These are phyloP conservation scores for Cryphonectria radicalis DNA, from an alignment of 2,329 filamentous ascomycete genomes.

Conservation along the genomic window DNA sequence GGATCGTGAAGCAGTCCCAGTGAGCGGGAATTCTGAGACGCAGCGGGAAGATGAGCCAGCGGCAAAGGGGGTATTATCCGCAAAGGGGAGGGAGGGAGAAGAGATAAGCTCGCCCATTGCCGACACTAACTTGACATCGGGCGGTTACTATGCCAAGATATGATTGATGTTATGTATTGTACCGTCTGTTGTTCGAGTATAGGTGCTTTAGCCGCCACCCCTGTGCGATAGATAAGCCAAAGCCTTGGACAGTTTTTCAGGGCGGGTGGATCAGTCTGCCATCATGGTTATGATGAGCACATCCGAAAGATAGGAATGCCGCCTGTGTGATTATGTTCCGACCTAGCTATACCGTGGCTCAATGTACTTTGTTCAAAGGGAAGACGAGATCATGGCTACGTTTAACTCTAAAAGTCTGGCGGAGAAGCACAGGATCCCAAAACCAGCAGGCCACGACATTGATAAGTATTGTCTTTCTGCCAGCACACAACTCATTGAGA, in stretches of 20 bases:
- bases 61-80: not conserved
- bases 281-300: not conserved
- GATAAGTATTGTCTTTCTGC: not conserved
- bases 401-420: not conserved
- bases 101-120: not conserved
- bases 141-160: not conserved
- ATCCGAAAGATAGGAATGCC: not conserved
- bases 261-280: not conserved
- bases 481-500: not conserved
- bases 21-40: not conserved
- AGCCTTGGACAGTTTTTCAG: not conserved
- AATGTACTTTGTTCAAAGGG: not conserved
- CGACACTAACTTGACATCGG: not conserved
- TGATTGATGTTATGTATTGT: not conserved
- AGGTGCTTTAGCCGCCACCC: constrained; percentile 1
- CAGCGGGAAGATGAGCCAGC: not conserved
- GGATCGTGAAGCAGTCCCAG: not conserved
- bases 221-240: not conserved
- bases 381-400: not conserved
- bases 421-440: not conserved
- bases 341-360: not conserved
- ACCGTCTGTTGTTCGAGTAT: not conserved
- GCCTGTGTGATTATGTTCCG: not conserved
- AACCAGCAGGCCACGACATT: not conserved
- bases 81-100: not conserved